phyloP scores from a whole-genome alignment of 208 protist species.

The Leptomonas seymouri region DNA sequence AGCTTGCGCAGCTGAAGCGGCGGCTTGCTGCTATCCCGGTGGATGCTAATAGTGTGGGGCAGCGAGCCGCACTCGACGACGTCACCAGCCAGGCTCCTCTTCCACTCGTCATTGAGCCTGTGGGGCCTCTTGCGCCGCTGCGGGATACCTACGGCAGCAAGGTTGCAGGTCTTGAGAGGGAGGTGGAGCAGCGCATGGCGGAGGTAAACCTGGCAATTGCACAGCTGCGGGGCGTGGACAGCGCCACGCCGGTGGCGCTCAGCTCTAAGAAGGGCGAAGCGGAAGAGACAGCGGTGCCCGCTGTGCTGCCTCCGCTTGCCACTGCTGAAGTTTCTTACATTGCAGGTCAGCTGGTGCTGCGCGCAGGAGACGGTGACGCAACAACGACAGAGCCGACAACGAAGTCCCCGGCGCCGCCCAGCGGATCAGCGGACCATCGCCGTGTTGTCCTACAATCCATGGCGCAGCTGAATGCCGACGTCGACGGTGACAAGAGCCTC shows the following conservation, averaged over 20 bases:
- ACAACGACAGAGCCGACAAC: neutral
- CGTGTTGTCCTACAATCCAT: slow-evolving; percentile 22
- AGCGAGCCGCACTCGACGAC: neutral
- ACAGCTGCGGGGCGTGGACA: slow-evolving; percentile 40
- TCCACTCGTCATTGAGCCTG: neutral
- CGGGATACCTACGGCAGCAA: slow-evolving; percentile 61
- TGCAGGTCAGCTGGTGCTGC: slow-evolving; percentile 19
- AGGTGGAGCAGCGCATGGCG: slow-evolving; percentile 87
- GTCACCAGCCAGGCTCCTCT: neutral
- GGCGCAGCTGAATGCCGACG: slow-evolving; percentile 13
- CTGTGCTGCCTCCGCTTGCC: neutral
- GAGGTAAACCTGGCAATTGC: slow-evolving; percentile 84
- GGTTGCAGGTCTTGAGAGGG: slow-evolving; percentile 69
- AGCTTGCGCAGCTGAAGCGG: slow-evolving; percentile 57
- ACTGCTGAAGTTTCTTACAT: neutral
- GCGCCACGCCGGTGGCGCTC: slow-evolving; percentile 9
- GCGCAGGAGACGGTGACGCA: slow-evolving; percentile 8
- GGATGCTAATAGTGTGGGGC: neutral
- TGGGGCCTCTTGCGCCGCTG: slow-evolving; percentile 25
- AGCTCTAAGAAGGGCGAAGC: slow-evolving; percentile 9
- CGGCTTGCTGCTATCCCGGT: neutral
- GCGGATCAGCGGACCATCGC: neutral
- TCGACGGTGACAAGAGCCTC: slow-evolving; percentile 2
- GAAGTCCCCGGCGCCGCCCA: neutral
- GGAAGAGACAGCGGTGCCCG: neutral